Evolutionary conservation across 2,329 filamentous ascomycete genomes (phyloP).

Genomic region (Pseudogymnoascus sp.): DNA sequence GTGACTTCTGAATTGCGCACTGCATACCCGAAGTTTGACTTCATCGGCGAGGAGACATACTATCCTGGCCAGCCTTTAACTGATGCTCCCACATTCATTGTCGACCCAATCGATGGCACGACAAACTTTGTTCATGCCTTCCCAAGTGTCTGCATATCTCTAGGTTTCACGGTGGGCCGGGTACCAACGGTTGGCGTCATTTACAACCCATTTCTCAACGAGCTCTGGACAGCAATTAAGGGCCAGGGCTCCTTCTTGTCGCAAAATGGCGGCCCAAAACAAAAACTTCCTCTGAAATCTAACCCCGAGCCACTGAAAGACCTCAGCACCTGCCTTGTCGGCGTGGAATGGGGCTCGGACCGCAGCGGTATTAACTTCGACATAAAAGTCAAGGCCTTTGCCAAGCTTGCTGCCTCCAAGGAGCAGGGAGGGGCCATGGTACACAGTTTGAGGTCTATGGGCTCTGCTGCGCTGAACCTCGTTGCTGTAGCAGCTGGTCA

Average conservation of each 20-base stretch:
- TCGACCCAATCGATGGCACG: slow-evolving; percentile 75
- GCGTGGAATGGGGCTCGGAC: slow-evolving; percentile 65
- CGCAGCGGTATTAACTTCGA: slow-evolving; percentile 63
- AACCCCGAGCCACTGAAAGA: slow-evolving; percentile 48
- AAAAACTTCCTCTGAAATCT: slow-evolving; percentile 38
- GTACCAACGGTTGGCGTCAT: slow-evolving; percentile 62
- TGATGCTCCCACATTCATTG: slow-evolving; percentile 64
- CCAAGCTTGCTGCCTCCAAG: slow-evolving; percentile 44
- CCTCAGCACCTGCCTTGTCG: slow-evolving; percentile 57
- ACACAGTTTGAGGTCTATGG: slow-evolving; percentile 62
- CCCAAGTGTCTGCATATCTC: slow-evolving; percentile 66
- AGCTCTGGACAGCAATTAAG: slow-evolving; percentile 60
- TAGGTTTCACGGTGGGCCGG: slow-evolving; percentile 59
- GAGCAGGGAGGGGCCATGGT: slow-evolving; percentile 67
- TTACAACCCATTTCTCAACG: slow-evolving; percentile 68
- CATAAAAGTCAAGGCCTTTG: slow-evolving; percentile 59
- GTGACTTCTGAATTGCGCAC: slow-evolving; percentile 44
- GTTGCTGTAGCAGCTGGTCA: slow-evolving; percentile 64
- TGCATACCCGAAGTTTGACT: slow-evolving; percentile 49
- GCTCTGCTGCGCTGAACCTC: slow-evolving; percentile 67
- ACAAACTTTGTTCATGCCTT: slow-evolving; percentile 76
- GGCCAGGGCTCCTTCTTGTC: slow-evolving; percentile 56
- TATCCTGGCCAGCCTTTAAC: slow-evolving; percentile 56
- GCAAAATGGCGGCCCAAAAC: slow-evolving; percentile 31
- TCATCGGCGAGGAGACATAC: slow-evolving; percentile 74